Percentiles rank a stretch among this genome's conserved stretches.
phyloP scores from a whole-genome alignment of 306 rosid species.

The Hippophae rhamnoides region DNA sequence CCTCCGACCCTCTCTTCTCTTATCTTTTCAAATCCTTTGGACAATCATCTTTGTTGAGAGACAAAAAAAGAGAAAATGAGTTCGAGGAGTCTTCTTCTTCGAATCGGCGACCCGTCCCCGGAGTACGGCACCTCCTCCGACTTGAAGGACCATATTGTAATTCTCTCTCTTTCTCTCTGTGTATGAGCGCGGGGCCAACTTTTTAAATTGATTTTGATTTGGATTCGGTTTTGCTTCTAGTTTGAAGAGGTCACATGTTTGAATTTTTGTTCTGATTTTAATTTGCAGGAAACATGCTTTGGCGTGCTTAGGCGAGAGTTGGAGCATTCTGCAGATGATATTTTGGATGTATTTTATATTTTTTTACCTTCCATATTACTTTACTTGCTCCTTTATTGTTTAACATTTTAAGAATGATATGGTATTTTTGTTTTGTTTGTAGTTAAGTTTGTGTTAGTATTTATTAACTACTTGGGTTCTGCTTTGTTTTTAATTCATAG shows the following conservation, averaged over 20 bases:
- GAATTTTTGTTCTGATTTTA: constrained; percentile 10
- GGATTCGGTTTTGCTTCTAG: constrained; percentile 1
- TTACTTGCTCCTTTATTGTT: background rate
- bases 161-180: constrained; percentile 1
- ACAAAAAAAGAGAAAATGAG: constrained; percentile 35
- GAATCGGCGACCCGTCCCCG: constrained; percentile 80
- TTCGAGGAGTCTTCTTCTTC: constrained; percentile 79
- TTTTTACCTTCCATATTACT: background rate
- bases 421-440: too few species aligned
- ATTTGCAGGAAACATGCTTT: constrained; percentile 70
- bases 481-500: too few species aligned
- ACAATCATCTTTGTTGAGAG: background rate
- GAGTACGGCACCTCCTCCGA: constrained; percentile 76
- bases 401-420: background rate
- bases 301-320: constrained; percentile 75
- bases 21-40: background rate
- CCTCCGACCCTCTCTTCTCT: background rate
- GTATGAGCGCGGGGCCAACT: background rate
- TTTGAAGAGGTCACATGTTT: too few species aligned
- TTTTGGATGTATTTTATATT: constrained; percentile 42
- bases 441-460: too few species aligned
- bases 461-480: too few species aligned
- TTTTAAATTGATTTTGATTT: background rate
- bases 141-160: constrained; percentile 85
- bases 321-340: constrained; percentile 58